phyloP scores from a whole-genome alignment of 805 yeast genomes.

The Metschnikowia lochheadii region DNA sequence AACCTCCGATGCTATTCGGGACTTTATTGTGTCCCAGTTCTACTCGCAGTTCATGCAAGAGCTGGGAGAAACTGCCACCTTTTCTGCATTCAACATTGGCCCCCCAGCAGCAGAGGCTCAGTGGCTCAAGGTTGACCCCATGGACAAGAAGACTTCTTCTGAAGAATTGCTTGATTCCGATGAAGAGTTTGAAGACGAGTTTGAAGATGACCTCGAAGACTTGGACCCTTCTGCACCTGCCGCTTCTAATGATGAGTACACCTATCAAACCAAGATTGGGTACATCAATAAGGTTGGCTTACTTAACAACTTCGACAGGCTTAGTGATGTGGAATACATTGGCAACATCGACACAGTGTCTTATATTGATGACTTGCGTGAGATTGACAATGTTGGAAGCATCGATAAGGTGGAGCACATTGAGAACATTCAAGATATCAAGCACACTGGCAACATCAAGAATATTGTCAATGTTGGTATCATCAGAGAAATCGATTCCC shows the following conservation, averaged over 20 bases:
- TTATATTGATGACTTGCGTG: conserved; percentile 2
- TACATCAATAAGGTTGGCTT: conserved; percentile 1
- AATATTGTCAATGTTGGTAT: conserved; percentile 1
- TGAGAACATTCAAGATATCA: conserved; percentile 1
- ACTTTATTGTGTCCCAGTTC: conserved; percentile 2
- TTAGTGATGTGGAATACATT: conserved; percentile 1
- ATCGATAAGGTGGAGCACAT: conserved; percentile 5
- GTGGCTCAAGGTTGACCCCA: neutral
- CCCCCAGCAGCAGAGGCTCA: neutral
- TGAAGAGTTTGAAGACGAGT: neutral
- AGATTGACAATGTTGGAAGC: conserved; percentile 3
- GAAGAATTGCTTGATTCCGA: neutral
- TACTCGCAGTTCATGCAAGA: conserved; percentile 3
- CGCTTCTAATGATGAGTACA: neutral
- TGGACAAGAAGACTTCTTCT: neutral
- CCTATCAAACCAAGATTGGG: neutral
- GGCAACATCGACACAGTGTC: neutral
- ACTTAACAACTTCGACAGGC: conserved; percentile 3
- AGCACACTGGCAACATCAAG: neutral
- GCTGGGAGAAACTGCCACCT: neutral
- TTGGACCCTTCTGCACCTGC: neutral
- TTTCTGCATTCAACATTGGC: neutral
- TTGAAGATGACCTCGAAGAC: neutral
- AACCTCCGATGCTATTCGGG: conserved; percentile 2
- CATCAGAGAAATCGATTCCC: conserved; percentile 1